Conservation (phyloP, 163 green algal species). For the Scenedesmus sp. region DNA sequence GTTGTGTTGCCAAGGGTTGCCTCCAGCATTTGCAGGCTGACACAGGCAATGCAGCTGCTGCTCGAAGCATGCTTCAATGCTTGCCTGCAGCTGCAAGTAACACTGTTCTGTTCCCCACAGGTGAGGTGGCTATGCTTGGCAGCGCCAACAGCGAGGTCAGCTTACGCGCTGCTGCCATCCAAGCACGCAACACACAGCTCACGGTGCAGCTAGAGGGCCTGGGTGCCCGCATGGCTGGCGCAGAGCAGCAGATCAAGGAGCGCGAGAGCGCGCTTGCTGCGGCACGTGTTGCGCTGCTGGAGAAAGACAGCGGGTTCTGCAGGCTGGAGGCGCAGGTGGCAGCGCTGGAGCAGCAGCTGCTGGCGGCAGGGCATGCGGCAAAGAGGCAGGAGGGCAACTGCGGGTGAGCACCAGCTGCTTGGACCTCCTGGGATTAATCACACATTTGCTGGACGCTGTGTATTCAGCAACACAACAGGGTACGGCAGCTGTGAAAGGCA, state of each 20-base stretch:
- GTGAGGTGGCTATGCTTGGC: conserved; percentile 44
- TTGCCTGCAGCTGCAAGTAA: not conserved
- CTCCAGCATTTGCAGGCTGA: not conserved
- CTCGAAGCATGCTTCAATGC: not conserved
- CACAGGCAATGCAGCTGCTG: not conserved
- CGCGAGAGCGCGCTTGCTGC: conserved; percentile 19
- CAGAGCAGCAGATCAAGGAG: conserved; percentile 28
- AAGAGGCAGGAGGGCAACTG: not conserved
- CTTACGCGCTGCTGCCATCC: conserved; percentile 10
- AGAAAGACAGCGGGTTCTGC: conserved; percentile 42
- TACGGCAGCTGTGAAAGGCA: not conserved
- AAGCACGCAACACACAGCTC: conserved; percentile 51
- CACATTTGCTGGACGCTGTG: not conserved
- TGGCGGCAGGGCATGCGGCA: not conserved
- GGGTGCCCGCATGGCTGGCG: not conserved
- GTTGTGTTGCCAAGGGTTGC: not conserved
- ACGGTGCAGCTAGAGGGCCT: conserved; percentile 42
- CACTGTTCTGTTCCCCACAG: not conserved
- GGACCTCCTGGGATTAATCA: not conserved
- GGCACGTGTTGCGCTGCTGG: conserved; percentile 21
- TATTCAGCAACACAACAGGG: not conserved
- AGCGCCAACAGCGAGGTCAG: conserved; percentile 46
- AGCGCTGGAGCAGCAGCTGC: conserved; percentile 40
- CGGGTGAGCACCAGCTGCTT: not conserved
- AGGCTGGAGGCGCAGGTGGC: conserved; percentile 27